phyloP scores from a whole-genome alignment of 371 early-diverging fungal genomes.

The Mucor circinelloides region DNA sequence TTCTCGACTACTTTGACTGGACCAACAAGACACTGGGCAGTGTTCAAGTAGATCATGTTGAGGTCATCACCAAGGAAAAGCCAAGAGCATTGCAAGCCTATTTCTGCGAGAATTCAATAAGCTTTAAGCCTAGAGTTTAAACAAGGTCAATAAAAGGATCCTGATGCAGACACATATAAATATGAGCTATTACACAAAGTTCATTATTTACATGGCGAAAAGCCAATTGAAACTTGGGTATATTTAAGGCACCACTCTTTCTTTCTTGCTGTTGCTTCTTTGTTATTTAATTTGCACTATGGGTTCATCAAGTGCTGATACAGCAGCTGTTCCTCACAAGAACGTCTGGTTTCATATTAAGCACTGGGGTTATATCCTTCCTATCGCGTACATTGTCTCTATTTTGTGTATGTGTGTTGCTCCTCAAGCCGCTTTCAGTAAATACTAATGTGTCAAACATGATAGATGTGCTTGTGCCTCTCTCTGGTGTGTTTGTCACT shows the following conservation, averaged over 20 bases:
- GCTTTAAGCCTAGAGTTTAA: conserved; percentile 47
- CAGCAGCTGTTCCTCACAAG: background rate
- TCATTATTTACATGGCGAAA: background rate
- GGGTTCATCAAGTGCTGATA: background rate
- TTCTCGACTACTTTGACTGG: conserved; percentile 52
- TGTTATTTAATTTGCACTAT: background rate
- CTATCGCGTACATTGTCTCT: conserved; percentile 7
- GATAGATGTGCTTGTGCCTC: conserved; percentile 5
- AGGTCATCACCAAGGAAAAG: conserved; percentile 19
- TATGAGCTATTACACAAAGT: background rate
- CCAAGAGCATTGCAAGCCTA: conserved; percentile 31
- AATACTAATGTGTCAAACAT: background rate
- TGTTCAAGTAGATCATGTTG: conserved; percentile 31
- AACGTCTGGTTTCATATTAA: conserved; percentile 24
- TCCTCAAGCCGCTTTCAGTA: too few species aligned
- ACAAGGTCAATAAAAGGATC: background rate
- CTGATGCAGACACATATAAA: background rate
- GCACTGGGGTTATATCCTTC: conserved; percentile 13
- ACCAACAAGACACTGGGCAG: conserved; percentile 34
- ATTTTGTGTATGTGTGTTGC: conserved; percentile 20
- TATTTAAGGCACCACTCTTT: background rate
- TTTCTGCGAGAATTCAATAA: conserved; percentile 40
- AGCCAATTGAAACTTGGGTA: background rate
- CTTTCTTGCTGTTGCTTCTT: conserved; percentile 3
- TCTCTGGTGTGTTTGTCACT: conserved; percentile 6